These are phyloP conservation scores for Pyrenochaeta sp. DNA, from an alignment of 2,329 filamentous ascomycete species.

Conservation along the genomic window DNA sequence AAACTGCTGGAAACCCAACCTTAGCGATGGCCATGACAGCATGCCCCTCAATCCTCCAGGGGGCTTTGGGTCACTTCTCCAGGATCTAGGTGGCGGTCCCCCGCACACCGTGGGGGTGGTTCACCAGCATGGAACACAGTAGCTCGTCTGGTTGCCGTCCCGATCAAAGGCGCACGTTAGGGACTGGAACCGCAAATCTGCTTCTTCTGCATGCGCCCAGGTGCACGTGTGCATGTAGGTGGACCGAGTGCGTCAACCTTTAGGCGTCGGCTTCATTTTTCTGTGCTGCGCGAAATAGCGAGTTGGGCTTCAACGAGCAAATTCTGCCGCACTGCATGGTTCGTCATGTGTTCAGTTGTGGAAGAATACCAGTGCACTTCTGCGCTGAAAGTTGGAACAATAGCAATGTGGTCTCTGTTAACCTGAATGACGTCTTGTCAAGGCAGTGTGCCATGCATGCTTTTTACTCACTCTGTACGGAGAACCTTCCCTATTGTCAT, in stretches of 20 bases:
- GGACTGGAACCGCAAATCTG: too few relatives aligned
- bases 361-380: too few relatives aligned
- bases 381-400: too few relatives aligned
- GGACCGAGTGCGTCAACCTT: not conserved
- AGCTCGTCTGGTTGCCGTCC: too few relatives aligned
- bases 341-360: slow-evolving; percentile 29
- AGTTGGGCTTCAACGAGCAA: slow-evolving; percentile 8
- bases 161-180: too few relatives aligned
- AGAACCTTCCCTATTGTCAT: slow-evolving; percentile 7
- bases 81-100: slow-evolving; percentile 6
- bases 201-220: not conserved
- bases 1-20: not conserved
- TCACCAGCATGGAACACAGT: not conserved
- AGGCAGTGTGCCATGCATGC: slow-evolving; percentile 9
- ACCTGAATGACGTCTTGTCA: too few relatives aligned
- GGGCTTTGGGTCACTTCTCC: slow-evolving; percentile 1
- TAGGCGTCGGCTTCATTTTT: not conserved
- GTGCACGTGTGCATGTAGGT: slow-evolving; percentile 1
- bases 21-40: slow-evolving; percentile 3
- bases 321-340: slow-evolving; percentile 32
- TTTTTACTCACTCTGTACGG: too few relatives aligned
- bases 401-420: too few relatives aligned
- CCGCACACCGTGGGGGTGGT: slow-evolving; percentile 9
- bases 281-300: not conserved
- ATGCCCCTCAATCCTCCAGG: slow-evolving; percentile 2